Evolutionary conservation across 257 asterid species (phyloP).

Genomic region (Lithospermum erythrorhizon): DNA sequence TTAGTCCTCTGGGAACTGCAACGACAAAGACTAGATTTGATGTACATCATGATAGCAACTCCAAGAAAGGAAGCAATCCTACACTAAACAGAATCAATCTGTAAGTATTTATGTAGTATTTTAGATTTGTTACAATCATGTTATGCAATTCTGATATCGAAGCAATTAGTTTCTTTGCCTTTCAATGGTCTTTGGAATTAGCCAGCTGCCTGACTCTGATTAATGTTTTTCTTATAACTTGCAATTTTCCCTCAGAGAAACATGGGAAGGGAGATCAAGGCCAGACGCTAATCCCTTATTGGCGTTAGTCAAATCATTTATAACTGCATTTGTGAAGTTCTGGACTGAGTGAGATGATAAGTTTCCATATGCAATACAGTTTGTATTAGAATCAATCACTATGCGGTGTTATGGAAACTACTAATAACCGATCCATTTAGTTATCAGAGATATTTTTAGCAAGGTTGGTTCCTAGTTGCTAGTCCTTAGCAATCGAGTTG

Average conservation of each 20-base stretch:
- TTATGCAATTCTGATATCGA: not conserved
- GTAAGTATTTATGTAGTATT: slow-evolving; percentile 26
- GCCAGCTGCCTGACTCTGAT: not conserved
- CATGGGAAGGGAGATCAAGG: slow-evolving; percentile 36
- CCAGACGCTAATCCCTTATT: slow-evolving; percentile 38
- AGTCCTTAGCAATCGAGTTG: not conserved
- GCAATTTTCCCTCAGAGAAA: slow-evolving; percentile 35
- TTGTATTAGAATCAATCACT: not conserved
- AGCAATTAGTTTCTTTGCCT: not conserved
- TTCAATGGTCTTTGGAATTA: too few relatives aligned
- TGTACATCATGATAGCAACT: slow-evolving; percentile 19
- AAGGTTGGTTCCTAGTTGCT: not conserved
- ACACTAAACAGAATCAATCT: slow-evolving; percentile 49
- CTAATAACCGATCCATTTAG: not conserved
- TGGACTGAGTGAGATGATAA: slow-evolving; percentile 35
- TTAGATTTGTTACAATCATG: not conserved
- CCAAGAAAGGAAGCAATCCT: slow-evolving; percentile 22
- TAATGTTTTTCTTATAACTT: not conserved
- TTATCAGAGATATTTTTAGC: not conserved
- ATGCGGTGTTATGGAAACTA: not conserved
- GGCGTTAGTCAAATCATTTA: slow-evolving; percentile 41
- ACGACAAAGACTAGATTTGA: slow-evolving; percentile 16
- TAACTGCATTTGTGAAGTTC: slow-evolving; percentile 51
- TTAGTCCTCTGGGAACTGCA: slow-evolving; percentile 15
- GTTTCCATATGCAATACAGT: not conserved